These are phyloP conservation scores for Camellia oleifera DNA, from an alignment of 179 eudicot species.

Conservation along the genomic window DNA sequence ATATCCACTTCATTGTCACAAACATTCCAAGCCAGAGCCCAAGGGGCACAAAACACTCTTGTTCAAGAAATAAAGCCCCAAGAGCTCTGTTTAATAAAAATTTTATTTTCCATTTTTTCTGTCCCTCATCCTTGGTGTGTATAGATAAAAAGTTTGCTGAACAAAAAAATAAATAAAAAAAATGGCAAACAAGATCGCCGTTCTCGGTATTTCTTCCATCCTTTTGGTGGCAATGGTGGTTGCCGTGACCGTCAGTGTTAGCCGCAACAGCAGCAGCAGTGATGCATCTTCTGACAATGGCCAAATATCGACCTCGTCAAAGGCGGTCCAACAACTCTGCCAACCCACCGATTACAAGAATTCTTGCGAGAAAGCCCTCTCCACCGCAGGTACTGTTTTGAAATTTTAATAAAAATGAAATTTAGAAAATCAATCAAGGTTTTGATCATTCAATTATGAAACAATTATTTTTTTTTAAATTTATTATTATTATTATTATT, in stretches of 20 bases:
- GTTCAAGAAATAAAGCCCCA: not conserved
- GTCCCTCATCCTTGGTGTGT: not conserved
- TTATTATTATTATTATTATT: no score
- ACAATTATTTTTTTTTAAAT: no score
- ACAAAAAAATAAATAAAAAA: not conserved
- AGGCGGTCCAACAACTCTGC: constrained; percentile 28
- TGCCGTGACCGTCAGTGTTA: constrained; percentile 13
- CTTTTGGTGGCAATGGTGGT: constrained; percentile 32
- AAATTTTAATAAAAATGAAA: no score
- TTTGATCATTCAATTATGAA: no score
- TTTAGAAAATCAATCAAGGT: no score
- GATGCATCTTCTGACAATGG: constrained; percentile 4
- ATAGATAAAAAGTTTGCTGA: no score
- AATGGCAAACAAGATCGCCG: constrained; percentile 20
- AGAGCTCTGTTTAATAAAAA: not conserved
- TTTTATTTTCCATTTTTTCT: not conserved
- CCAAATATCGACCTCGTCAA: constrained; percentile 9
- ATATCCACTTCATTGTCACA: not conserved
- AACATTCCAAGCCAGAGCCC: constrained; percentile 12
- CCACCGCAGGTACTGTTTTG: not conserved
- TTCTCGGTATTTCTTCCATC: constrained; percentile 28
- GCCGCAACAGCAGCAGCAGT: not conserved
- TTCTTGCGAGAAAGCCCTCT: constrained; percentile 36
- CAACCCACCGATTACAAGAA: constrained; percentile 29
- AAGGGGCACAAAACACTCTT: not conserved